Conservation (phyloP, 1,284 basidiomycete species). For the Leccinum fallax region DNA sequence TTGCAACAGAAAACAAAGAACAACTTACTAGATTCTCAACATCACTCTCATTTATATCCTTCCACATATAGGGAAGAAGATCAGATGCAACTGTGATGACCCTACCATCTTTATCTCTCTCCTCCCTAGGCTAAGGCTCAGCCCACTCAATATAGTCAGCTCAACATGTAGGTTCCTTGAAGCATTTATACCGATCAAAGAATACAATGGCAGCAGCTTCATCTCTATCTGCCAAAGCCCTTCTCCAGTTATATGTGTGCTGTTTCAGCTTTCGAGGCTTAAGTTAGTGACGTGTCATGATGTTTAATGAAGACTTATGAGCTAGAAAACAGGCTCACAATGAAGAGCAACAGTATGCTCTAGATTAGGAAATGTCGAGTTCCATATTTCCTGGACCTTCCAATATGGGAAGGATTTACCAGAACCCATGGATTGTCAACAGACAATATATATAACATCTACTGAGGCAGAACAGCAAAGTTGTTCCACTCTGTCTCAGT, state of each 20-base stretch:
- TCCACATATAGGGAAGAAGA: background rate
- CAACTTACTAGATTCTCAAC: background rate
- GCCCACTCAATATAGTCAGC: background rate
- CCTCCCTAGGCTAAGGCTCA: background rate
- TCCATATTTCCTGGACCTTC: background rate
- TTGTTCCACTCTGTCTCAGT: background rate
- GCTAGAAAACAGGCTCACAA: background rate
- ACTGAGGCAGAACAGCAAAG: background rate
- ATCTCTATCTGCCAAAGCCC: background rate
- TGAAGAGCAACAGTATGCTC: background rate
- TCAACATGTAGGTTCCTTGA: background rate
- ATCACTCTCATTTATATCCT: background rate
- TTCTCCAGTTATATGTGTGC: background rate
- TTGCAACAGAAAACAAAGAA: background rate
- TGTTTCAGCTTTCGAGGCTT: background rate
- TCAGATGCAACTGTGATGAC: background rate
- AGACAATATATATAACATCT: background rate
- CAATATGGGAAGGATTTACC: background rate
- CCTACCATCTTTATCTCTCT: background rate
- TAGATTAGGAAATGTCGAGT: background rate
- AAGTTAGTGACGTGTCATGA: background rate
- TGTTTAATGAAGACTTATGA: background rate
- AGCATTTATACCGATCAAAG: background rate
- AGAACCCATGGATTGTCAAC: background rate
- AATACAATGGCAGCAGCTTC: background rate